These are phyloP conservation scores for Fonsecaea pugnacius DNA, from an alignment of 2,329 filamentous ascomycete genomes.

Conservation along the genomic window DNA sequence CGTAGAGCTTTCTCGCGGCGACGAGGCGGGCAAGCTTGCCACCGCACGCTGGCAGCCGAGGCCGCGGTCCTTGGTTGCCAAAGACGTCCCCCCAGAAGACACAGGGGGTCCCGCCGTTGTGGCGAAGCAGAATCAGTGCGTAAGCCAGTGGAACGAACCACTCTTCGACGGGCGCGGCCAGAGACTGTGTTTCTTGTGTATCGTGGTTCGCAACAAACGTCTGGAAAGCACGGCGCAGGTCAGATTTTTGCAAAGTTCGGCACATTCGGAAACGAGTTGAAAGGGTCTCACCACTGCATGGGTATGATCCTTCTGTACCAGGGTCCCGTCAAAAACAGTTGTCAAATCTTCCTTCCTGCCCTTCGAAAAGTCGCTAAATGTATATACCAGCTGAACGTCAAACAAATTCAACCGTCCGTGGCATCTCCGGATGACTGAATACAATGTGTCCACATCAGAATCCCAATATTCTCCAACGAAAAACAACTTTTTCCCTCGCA, in stretches of 20 bases:
- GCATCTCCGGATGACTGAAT: conserved; percentile 62
- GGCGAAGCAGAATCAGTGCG: conserved; percentile 69
- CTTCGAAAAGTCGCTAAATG: conserved; percentile 66
- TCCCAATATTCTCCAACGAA: conserved; percentile 74
- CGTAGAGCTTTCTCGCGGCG: conserved; percentile 67
- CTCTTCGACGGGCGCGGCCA: conserved; percentile 32
- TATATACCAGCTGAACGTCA: conserved; percentile 71
- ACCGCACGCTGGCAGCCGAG: conserved; percentile 57
- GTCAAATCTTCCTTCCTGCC: conserved; percentile 62
- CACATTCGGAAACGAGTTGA: not conserved
- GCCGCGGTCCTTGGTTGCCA: conserved; percentile 62
- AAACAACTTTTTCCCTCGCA: conserved; percentile 59
- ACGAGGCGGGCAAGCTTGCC: conserved; percentile 64
- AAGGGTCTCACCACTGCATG: conserved; percentile 46
- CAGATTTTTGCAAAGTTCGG: not conserved
- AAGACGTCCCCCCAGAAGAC: conserved; percentile 74
- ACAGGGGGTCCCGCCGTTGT: conserved; percentile 64
- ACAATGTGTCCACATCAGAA: conserved; percentile 60
- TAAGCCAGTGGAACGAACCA: conserved; percentile 73
- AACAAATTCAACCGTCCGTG: conserved; percentile 65
- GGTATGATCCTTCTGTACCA: conserved; percentile 58
- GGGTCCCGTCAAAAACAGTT: conserved; percentile 63
- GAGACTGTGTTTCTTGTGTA: conserved; percentile 34
- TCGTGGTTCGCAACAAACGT: conserved; percentile 58
- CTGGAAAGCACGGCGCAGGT: conserved; percentile 14